phyloP scores from a whole-genome alignment of 805 yeast species.

The Myxozyma mucilagina region DNA sequence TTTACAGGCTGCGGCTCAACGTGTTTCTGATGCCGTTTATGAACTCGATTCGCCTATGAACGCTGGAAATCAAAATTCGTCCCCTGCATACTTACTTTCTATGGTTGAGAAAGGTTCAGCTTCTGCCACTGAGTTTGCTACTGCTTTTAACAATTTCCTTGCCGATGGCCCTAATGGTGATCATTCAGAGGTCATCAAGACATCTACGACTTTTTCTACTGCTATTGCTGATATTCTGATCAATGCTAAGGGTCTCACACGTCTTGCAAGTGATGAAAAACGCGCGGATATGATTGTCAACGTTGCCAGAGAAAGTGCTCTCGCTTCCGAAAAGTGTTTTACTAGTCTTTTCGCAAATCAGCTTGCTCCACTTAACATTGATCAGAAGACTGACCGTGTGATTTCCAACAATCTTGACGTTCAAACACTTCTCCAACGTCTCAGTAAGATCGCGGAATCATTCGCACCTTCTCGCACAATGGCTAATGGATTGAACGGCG shows the following conservation, averaged over 20 bases:
- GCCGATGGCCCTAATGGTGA: constrained; percentile 76
- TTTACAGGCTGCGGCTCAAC: constrained; percentile 63
- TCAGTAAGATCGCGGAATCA: constrained; percentile 57
- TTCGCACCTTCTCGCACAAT: constrained; percentile 49
- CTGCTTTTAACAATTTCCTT: constrained; percentile 68
- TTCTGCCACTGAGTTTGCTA: constrained; percentile 76
- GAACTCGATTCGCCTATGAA: constrained; percentile 78
- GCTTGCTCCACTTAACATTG: constrained; percentile 53
- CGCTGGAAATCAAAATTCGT: constrained; percentile 74
- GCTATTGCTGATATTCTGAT: constrained; percentile 62
- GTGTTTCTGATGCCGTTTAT: constrained; percentile 69
- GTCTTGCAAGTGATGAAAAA: constrained; percentile 52
- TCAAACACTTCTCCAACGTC: constrained; percentile 65
- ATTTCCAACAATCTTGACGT: constrained; percentile 73
- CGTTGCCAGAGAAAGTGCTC: constrained; percentile 58
- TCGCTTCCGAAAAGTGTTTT: constrained; percentile 62
- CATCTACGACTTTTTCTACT: constrained; percentile 63
- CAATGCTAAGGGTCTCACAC: constrained; percentile 67
- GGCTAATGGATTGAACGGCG: constrained; percentile 37
- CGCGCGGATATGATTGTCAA: constrained; percentile 54
- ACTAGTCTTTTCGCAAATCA: constrained; percentile 56
- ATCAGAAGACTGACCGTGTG: constrained; percentile 72
- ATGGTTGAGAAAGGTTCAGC: constrained; percentile 69
- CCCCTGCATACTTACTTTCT: constrained; percentile 67
- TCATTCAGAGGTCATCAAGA: constrained; percentile 56